Percentiles rank a stretch among this genome's conserved stretches.
phyloP scores from a whole-genome alignment of 1,284 basidiomycete species.

The Boletus holoroseus region DNA sequence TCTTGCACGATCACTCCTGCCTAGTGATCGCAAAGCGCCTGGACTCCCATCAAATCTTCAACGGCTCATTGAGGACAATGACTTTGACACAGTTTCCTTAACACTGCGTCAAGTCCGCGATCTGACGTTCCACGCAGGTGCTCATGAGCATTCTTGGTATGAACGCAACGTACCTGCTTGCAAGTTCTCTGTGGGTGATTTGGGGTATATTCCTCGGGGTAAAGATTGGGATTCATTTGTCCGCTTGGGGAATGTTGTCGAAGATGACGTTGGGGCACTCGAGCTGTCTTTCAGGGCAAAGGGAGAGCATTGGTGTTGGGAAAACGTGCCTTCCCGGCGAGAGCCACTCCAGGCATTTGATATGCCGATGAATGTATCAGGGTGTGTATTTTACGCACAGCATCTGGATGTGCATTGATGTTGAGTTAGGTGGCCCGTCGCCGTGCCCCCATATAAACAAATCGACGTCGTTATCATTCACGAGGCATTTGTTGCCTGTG shows the following conservation, averaged over 20 bases:
- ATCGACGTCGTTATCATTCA: constrained; percentile 39
- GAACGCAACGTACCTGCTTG: constrained; percentile 37
- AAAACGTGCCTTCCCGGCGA: constrained; percentile 27
- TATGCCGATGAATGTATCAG: constrained; percentile 35
- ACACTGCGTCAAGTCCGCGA: constrained; percentile 39
- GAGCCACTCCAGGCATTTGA: constrained; percentile 30
- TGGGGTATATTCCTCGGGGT: constrained; percentile 41
- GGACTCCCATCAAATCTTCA: constrained; percentile 31
- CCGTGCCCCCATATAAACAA: constrained; percentile 36
- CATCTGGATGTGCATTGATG: constrained; percentile 1
- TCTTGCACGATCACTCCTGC: constrained; percentile 39
- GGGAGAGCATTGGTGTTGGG: constrained; percentile 37
- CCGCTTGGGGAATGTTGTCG: constrained; percentile 38
- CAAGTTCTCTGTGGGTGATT: constrained; percentile 42
- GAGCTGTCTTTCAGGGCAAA: constrained; percentile 18
- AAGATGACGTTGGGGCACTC: constrained; percentile 25
- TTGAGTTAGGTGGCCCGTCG: constrained; percentile 42
- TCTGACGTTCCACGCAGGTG: constrained; percentile 34
- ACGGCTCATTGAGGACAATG: constrained; percentile 33
- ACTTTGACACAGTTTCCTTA: constrained; percentile 29
- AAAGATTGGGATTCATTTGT: constrained; percentile 38
- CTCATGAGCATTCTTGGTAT: constrained; percentile 41
- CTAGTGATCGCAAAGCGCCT: constrained; percentile 30
- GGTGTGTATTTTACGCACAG: constrained; percentile 31
- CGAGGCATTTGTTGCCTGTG: constrained; percentile 27